Conservation (phyloP, 805 yeast genomes). For the Metschnikowia gelsemii region DNA sequence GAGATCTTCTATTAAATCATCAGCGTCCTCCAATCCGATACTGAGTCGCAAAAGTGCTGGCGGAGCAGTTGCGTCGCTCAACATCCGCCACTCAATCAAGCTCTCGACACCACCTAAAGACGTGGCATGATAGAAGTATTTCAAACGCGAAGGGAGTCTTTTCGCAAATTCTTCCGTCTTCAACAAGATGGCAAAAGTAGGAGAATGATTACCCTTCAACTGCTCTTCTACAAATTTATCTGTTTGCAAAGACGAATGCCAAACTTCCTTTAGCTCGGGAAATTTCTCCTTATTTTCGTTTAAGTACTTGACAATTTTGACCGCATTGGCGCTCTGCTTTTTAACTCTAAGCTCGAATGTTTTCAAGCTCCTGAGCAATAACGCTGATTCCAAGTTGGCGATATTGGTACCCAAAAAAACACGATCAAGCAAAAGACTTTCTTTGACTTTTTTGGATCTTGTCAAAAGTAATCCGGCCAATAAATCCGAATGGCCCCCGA, state of each 20-base stretch:
- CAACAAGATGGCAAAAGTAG: slow-evolving; percentile 71
- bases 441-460: slow-evolving; percentile 49
- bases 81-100: slow-evolving; percentile 84
- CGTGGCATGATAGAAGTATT: slow-evolving; percentile 84
- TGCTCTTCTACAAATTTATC: slow-evolving; percentile 69
- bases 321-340: slow-evolving; percentile 64
- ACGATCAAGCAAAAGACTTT: slow-evolving; percentile 59
- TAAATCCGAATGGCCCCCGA: slow-evolving; percentile 94
- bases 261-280: slow-evolving; percentile 50
- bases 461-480: slow-evolving; percentile 78
- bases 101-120: slow-evolving; percentile 93
- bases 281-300: slow-evolving; percentile 47
- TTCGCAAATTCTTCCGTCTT: slow-evolving; percentile 54
- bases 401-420: slow-evolving; percentile 73
- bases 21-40: slow-evolving; percentile 73
- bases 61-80: slow-evolving; percentile 57
- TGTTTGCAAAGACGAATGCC: slow-evolving; percentile 75
- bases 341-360: slow-evolving; percentile 72
- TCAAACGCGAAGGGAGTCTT: slow-evolving; percentile 59
- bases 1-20: slow-evolving; percentile 76
- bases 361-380: slow-evolving; percentile 75
- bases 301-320: slow-evolving; percentile 59
- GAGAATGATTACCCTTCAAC: slow-evolving; percentile 60
- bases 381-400: slow-evolving; percentile 72
- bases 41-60: slow-evolving; percentile 69